These are phyloP conservation scores for Rutstroemia sydowiana DNA, from an alignment of 2,329 filamentous ascomycete genomes.

Conservation along the genomic window DNA sequence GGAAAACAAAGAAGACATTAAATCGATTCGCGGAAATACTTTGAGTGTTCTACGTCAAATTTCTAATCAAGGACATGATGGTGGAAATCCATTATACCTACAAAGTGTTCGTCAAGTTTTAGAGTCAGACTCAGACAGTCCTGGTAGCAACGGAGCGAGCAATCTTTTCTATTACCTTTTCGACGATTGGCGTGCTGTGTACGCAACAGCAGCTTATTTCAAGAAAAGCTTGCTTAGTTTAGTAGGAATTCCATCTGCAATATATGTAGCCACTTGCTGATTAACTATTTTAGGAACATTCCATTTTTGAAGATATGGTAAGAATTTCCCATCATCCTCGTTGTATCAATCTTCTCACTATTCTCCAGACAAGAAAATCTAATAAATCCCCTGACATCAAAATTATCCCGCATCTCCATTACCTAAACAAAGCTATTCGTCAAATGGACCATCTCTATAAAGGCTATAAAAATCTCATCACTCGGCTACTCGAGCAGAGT, in stretches of 20 bases:
- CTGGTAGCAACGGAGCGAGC: slow-evolving; percentile 44
- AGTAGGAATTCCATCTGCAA: slow-evolving; percentile 30
- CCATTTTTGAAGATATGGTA: slow-evolving; percentile 26
- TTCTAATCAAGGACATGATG: slow-evolving; percentile 41
- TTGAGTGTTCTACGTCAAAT: slow-evolving; percentile 55
- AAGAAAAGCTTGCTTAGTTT: slow-evolving; percentile 41
- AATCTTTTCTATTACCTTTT: slow-evolving; percentile 61
- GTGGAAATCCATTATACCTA: slow-evolving; percentile 25
- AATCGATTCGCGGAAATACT: slow-evolving; percentile 44
- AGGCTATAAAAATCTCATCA: slow-evolving; percentile 52
- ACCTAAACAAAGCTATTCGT: slow-evolving; percentile 52
- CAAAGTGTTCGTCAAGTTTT: slow-evolving; percentile 26
- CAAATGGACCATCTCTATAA: slow-evolving; percentile 54
- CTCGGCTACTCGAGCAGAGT: slow-evolving; percentile 41
- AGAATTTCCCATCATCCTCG: not conserved
- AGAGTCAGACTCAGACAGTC: slow-evolving; percentile 25
- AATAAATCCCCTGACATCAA: slow-evolving; percentile 37
- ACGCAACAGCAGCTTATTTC: slow-evolving; percentile 43
- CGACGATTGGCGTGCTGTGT: slow-evolving; percentile 56
- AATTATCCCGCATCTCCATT: slow-evolving; percentile 51
- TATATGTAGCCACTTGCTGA: not conserved
- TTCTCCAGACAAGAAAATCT: slow-evolving; percentile 29
- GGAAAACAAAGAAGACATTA: slow-evolving; percentile 25
- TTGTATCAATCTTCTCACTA: slow-evolving; percentile 1
- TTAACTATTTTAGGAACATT: slow-evolving; percentile 12